These are phyloP conservation scores for Patellifolia procumbens DNA, from an alignment of 179 eudicot species.

Conservation along the genomic window DNA sequence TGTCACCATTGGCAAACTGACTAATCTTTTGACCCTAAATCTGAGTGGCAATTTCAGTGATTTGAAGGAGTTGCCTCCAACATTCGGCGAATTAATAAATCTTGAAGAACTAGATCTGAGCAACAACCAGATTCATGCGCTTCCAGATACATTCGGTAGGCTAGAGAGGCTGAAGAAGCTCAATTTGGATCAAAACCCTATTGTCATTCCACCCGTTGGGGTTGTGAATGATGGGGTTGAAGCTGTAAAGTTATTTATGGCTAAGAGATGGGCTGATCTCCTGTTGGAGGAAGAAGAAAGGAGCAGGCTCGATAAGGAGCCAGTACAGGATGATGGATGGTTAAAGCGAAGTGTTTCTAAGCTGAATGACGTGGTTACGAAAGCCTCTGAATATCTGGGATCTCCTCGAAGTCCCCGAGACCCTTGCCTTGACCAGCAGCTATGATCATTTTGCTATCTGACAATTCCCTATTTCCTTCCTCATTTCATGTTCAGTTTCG, in stretches of 20 bases:
- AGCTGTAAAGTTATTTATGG: constrained; percentile 70
- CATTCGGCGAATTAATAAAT: constrained; percentile 61
- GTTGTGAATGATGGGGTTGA: constrained; percentile 64
- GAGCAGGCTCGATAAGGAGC: constrained; percentile 45
- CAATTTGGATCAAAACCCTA: constrained; percentile 84
- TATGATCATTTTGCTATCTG: constrained; percentile 34
- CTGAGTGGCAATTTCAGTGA: constrained; percentile 86
- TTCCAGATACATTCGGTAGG: constrained; percentile 75
- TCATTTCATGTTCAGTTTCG: neutral
- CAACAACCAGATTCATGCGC: constrained; percentile 84
- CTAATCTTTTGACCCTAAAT: constrained; percentile 67
- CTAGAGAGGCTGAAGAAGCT: constrained; percentile 69
- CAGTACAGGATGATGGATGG: constrained; percentile 51
- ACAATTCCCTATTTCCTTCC: neutral
- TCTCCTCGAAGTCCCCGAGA: constrained; percentile 44
- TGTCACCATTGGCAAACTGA: constrained; percentile 57
- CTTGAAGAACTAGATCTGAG: constrained; percentile 84
- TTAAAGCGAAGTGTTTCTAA: constrained; percentile 77
- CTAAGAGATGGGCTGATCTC: constrained; percentile 64
- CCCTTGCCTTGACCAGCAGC: constrained; percentile 64
- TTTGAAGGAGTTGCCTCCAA: constrained; percentile 71
- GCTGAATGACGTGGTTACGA: constrained; percentile 52
- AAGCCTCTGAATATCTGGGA: constrained; percentile 66
- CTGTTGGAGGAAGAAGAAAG: constrained; percentile 66
- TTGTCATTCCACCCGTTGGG: constrained; percentile 65